Evolutionary conservation across 495 filamentous ascomycete genomes (phyloP).

Genomic region (Clohesyomyces aquaticus): DNA sequence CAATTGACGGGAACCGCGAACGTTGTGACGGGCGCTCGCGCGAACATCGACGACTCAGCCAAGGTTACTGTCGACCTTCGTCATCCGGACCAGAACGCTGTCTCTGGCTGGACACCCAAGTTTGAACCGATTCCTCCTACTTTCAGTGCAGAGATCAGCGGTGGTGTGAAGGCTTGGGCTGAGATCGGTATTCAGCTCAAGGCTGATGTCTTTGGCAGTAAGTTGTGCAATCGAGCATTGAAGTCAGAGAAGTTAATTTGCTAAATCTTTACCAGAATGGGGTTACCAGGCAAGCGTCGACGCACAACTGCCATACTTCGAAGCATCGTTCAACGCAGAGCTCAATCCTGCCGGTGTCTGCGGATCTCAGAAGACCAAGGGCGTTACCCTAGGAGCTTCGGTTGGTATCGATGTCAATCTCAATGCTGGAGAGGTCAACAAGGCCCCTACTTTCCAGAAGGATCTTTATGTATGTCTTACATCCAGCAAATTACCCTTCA

Average conservation of each 20-base stretch:
- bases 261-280: constrained; percentile 2
- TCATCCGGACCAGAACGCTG: constrained; percentile 3
- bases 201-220: constrained; percentile 14
- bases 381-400: constrained; percentile 9
- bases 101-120: constrained; percentile 19
- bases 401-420: constrained; percentile 26
- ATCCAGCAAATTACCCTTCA: background rate
- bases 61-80: constrained; percentile 8
- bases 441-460: constrained; percentile 14
- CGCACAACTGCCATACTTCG: constrained; percentile 24
- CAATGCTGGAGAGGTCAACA: constrained; percentile 16
- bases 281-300: constrained; percentile 20
- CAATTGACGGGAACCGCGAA: constrained; percentile 1
- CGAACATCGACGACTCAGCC: constrained; percentile 14
- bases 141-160: constrained; percentile 14
- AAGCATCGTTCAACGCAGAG: constrained; percentile 11
- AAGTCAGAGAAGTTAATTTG: background rate
- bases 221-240: background rate
- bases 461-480: constrained; percentile 8
- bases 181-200: constrained; percentile 18
- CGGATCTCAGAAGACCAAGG: constrained; percentile 13
- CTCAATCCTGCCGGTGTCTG: constrained; percentile 11
- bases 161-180: constrained; percentile 13
- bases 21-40: constrained; percentile 5
- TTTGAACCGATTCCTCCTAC: constrained; percentile 15